These are phyloP conservation scores for Penicillium olsonii DNA, from an alignment of 2,329 filamentous ascomycete genomes.

Conservation along the genomic window DNA sequence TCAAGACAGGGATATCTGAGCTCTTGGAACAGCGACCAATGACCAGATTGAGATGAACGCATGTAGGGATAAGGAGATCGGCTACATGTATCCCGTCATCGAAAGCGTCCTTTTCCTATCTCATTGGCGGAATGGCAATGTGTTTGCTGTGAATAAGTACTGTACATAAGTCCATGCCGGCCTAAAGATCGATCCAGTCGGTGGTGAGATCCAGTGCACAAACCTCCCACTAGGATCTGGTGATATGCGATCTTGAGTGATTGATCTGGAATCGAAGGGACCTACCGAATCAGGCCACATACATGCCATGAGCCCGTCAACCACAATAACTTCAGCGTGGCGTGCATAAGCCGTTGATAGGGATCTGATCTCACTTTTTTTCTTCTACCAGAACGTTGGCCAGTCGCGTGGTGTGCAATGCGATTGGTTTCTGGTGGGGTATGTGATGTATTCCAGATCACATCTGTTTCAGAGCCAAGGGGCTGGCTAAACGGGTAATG, in stretches of 20 bases:
- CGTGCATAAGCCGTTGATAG: constrained; percentile 8
- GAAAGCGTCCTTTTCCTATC: background rate
- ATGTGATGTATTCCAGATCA: constrained; percentile 1
- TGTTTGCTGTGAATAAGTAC: background rate
- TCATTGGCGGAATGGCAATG: background rate
- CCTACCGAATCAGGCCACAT: background rate
- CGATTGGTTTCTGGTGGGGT: background rate
- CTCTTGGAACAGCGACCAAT: background rate
- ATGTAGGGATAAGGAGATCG: background rate
- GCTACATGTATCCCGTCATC: background rate
- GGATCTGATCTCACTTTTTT: constrained; percentile 5
- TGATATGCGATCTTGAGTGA: background rate
- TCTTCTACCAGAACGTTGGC: background rate
- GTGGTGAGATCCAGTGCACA: background rate
- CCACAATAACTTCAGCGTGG: constrained; percentile 1
- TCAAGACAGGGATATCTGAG: constrained; percentile 10
- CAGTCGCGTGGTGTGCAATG: background rate
- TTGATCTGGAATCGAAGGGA: background rate
- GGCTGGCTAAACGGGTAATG: background rate
- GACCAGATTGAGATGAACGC: background rate
- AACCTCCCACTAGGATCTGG: background rate
- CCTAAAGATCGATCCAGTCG: background rate
- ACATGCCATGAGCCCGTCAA: constrained; percentile 1
- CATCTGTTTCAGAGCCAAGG: background rate
- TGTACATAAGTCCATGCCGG: too few relatives aligned